A percentile compares a stretch with the other conserved stretches of the same genome.
These are phyloP conservation scores for Debaryomyces fabryi DNA, from an alignment of 1,139 yeast genomes.

Conservation along the genomic window DNA sequence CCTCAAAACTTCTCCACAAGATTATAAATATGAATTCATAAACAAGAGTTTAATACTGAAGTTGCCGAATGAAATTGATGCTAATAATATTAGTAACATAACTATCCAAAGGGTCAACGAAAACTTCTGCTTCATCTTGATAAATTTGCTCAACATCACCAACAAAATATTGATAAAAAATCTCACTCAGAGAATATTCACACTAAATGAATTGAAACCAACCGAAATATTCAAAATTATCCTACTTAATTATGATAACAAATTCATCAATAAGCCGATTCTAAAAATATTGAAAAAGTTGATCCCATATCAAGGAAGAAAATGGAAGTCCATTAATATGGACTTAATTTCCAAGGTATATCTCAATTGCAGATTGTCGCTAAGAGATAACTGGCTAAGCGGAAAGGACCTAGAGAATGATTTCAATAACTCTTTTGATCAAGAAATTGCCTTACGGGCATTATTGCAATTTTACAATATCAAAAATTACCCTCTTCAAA, in stretches of 20 bases:
- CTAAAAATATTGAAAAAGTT: constrained; percentile 75
- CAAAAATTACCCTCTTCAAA: constrained; percentile 53
- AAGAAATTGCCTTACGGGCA: constrained; percentile 83
- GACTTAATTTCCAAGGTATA: constrained; percentile 88
- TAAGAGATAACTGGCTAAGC: constrained; percentile 88
- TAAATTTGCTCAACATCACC: constrained; percentile 47
- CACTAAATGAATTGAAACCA: constrained; percentile 59
- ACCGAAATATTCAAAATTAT: constrained; percentile 50
- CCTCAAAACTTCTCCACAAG: constrained; percentile 22
- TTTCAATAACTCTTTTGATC: constrained; percentile 77
- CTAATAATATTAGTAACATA: constrained; percentile 30
- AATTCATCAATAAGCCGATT: constrained; percentile 67
- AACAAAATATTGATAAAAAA: constrained; percentile 49
- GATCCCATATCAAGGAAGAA: constrained; percentile 89
- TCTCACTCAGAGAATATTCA: constrained; percentile 55
- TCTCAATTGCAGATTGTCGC: constrained; percentile 67
- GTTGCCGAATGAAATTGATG: constrained; percentile 30
- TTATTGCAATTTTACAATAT: constrained; percentile 78
- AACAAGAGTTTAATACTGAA: constrained; percentile 32
- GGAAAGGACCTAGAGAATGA: constrained; percentile 81
- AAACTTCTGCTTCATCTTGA: constrained; percentile 46
- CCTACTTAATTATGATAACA: constrained; percentile 57
- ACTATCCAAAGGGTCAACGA: constrained; percentile 39
- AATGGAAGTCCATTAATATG: constrained; percentile 95
- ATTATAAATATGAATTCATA: constrained; percentile 26